Conservation (phyloP, 192 early-diverging fungal genomes). For the Podila minutissima region DNA sequence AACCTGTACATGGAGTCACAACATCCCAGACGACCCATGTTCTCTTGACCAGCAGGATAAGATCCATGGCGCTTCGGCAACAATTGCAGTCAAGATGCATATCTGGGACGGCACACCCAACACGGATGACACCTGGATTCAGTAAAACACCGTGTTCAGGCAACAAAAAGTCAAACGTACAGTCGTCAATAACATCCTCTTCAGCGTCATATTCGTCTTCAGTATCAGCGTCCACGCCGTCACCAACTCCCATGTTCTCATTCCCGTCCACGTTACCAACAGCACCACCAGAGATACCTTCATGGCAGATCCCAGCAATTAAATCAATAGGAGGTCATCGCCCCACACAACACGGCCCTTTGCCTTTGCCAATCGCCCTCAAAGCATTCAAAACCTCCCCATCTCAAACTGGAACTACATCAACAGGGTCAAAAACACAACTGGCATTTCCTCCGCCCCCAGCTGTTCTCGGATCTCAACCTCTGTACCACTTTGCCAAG, state of each 20-base stretch:
- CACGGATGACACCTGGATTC: background rate
- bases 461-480: slow-evolving; percentile 38
- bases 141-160: background rate
- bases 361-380: slow-evolving; percentile 37
- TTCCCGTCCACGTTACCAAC: background rate
- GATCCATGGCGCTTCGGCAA: background rate
- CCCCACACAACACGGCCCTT: slow-evolving; percentile 1
- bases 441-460: slow-evolving; percentile 22
- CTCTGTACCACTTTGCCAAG: slow-evolving; percentile 36
- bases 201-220: background rate
- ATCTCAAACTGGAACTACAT: background rate
- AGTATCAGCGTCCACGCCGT: background rate
- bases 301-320: background rate
- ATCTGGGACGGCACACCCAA: background rate
- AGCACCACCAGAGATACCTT: background rate
- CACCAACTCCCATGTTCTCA: background rate
- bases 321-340: background rate
- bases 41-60: background rate
- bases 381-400: slow-evolving; percentile 2
- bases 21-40: background rate
- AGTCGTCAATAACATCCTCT: background rate
- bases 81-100: background rate
- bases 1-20: too few relatives aligned
- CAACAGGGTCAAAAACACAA: slow-evolving; percentile 4
- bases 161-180: background rate